Evolutionary conservation across 148 eudicot genomes (phyloP).

Genomic region (Fagopyrum tataricum): DNA sequence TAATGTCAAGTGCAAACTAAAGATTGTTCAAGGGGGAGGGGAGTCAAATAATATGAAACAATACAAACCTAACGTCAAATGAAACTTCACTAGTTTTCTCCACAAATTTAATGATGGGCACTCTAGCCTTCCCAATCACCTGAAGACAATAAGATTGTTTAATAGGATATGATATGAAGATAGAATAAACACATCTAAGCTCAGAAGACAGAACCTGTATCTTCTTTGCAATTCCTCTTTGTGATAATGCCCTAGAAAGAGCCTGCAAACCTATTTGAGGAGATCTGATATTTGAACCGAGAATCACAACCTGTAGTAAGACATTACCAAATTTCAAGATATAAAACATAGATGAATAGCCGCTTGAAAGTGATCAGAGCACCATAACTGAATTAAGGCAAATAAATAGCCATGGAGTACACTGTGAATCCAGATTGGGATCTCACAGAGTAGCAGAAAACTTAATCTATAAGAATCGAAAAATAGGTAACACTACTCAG

Average conservation of each 20-base stretch:
- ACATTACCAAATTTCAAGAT: not conserved
- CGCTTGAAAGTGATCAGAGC: not conserved
- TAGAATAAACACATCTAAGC: not conserved
- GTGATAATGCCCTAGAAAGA: slow-evolving; percentile 82
- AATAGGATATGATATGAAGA: not conserved
- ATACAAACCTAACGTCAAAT: slow-evolving; percentile 76
- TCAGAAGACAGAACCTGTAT: slow-evolving; percentile 61
- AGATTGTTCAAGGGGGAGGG: slow-evolving; percentile 9
- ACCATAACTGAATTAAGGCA: not conserved
- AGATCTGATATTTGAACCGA: slow-evolving; percentile 66
- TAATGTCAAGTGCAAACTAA: not conserved
- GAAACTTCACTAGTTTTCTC: slow-evolving; percentile 74
- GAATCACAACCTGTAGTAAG: slow-evolving; percentile 68
- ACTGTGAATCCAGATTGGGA: not conserved
- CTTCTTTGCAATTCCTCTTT: slow-evolving; percentile 79
- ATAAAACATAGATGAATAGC: not conserved
- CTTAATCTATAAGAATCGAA: no score
- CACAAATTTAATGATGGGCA: slow-evolving; percentile 90
- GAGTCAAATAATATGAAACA: slow-evolving; percentile 1
- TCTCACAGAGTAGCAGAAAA: not conserved
- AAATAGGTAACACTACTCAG: not conserved
- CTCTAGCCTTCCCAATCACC: slow-evolving; percentile 94
- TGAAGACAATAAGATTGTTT: slow-evolving; percentile 19
- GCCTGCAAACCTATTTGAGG: slow-evolving; percentile 86
- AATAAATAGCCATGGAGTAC: not conserved